Base-by-base conservation (phyloP, 1,284 basidiomycete species). In the Boletus sp. region DNA sequence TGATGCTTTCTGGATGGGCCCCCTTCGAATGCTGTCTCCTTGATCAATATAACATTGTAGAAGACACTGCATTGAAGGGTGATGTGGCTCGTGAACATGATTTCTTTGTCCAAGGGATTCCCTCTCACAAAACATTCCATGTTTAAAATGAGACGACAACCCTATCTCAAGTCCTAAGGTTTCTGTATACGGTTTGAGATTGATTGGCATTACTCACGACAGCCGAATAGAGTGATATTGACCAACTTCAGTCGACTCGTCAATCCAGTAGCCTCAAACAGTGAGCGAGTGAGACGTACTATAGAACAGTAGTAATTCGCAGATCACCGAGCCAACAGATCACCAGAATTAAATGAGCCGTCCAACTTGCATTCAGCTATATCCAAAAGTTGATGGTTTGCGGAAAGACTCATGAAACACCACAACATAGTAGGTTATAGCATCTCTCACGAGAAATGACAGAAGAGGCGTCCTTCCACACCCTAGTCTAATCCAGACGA, bases 381-480 rank as follows among this genome's bases (percentile, higher is more conserved):
- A 18, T 24, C 33, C 7, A 24, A 24, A 24, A 22, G 12, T 24
- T 9, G 33, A 50, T 35, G 24, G 6, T 24, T 31, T 33, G 22
- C 6, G 7, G 29, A 7, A 7, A 7, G 29, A 29, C 29, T 7
- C 29, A 29, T 6, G 7, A 29, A 29, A 29, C 16, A 59, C 18
- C 22, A 15, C 7, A n/a, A 35, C 2, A 54, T 54, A 70, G 33
- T 56, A 55, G n/a, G 35, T 54, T 12, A 57, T 18, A 9, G 60
- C 44, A 49, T 69, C 68, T 31, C 41, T 66, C 16, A 59, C 27
- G 12, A 67, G 55, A 53, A 65, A 53, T 13, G 65, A 67, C 5
- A 63, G n/a, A 48, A 66, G 37, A 18, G 61, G 67, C 0, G 31
- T 42, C 18, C 63, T 69, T 48, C 59, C 56, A 57, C 56, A 52